Conservation (phyloP, 148 eudicot genomes). For the Arbutus unedo region DNA sequence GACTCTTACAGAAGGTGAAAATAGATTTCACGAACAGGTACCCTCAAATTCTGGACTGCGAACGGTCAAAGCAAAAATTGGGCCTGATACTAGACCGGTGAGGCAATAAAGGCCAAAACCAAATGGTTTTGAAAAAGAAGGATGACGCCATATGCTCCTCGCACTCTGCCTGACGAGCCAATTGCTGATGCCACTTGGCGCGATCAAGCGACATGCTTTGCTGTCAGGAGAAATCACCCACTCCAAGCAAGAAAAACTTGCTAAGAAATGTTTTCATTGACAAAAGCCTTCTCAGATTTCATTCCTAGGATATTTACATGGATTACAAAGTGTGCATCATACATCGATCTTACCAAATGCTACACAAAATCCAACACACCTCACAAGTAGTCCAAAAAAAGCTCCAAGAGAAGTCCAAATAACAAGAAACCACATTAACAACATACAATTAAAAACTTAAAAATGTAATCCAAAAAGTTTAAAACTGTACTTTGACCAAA, state of each 20-base stretch:
- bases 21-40: neutral
- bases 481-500: neutral
- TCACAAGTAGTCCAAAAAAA: no score
- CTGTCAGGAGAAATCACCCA: neutral
- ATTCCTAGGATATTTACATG: neutral
- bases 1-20: neutral
- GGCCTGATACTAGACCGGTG: neutral
- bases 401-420: no score
- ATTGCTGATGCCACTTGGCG: neutral
- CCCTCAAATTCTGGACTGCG: neutral
- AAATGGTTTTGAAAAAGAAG: no score
- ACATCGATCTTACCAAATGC: neutral
- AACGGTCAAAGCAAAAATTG: neutral
- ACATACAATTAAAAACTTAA: neutral
- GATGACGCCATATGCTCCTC: neutral
- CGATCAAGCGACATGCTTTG: neutral
- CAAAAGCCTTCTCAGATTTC: neutral
- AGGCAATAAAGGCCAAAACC: neutral
- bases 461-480: neutral
- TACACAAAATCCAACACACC: no score
- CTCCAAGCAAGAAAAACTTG: neutral
- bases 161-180: neutral
- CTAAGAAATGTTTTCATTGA: neutral
- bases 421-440: no score
- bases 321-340: neutral